Evolutionary conservation across 805 yeast species (phyloP).

Genomic region (Scheffersomyces lignosus): DNA sequence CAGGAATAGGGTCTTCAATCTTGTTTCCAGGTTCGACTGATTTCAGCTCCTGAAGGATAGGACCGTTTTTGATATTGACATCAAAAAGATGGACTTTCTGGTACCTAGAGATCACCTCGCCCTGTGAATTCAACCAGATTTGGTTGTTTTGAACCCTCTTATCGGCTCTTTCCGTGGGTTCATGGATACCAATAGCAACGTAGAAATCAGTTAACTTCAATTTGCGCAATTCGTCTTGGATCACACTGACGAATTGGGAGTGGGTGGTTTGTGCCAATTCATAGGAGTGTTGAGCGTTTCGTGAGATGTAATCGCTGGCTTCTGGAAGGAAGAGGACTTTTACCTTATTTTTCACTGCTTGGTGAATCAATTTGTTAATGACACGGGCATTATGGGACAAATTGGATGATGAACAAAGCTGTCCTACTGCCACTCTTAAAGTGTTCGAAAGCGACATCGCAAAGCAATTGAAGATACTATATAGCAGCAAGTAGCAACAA

Average conservation of each 20-base stretch:
- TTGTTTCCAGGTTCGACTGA: constrained; percentile 78
- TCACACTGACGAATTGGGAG: constrained; percentile 39
- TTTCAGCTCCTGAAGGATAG: constrained; percentile 71
- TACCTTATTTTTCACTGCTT: constrained; percentile 63
- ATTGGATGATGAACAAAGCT: constrained; percentile 72
- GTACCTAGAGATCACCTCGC: constrained; percentile 67
- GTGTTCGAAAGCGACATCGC: background rate
- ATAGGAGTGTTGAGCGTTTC: constrained; percentile 64
- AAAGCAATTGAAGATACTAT: background rate
- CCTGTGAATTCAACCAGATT: constrained; percentile 66
- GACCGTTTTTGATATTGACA: constrained; percentile 80
- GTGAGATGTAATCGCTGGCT: constrained; percentile 86
- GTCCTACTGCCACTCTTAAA: constrained; percentile 70
- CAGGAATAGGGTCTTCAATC: constrained; percentile 53
- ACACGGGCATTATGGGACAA: constrained; percentile 57
- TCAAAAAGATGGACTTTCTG: constrained; percentile 90
- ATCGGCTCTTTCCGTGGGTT: constrained; percentile 53
- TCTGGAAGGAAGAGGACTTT: constrained; percentile 84
- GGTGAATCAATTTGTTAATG: constrained; percentile 59
- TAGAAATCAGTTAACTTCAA: constrained; percentile 48
- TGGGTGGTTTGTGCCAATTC: constrained; percentile 49
- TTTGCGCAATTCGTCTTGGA: constrained; percentile 47
- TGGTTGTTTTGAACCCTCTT: constrained; percentile 64
- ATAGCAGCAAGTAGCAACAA: too few relatives aligned
- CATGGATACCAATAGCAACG: constrained; percentile 88